These are phyloP conservation scores for Calonectria crousiana DNA, from an alignment of 2,329 filamentous ascomycete species.

Conservation along the genomic window DNA sequence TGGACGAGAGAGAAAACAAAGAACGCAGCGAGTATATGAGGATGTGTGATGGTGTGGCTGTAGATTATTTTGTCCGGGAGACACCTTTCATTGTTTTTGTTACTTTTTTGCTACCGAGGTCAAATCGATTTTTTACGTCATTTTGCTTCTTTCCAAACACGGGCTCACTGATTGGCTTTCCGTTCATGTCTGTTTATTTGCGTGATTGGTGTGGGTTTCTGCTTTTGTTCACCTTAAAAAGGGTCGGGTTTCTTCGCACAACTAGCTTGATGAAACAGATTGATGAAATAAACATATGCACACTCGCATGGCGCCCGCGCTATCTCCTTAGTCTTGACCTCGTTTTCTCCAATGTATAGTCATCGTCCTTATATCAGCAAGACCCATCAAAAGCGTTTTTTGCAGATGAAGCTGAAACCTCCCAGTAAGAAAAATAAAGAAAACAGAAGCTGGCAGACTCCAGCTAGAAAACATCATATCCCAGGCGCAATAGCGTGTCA, in stretches of 20 bases:
- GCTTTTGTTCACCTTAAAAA: neutral
- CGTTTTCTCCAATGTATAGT: neutral
- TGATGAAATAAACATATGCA: neutral
- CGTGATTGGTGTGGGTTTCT: neutral
- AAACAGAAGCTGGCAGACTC: neutral
- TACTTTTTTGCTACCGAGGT: slow-evolving; percentile 35
- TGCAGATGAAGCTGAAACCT: neutral
- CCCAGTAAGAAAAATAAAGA: neutral
- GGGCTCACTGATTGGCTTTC: neutral
- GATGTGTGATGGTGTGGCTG: slow-evolving; percentile 38
- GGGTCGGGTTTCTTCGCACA: neutral
- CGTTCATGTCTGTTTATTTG: neutral
- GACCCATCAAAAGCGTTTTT: neutral
- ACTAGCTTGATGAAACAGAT: neutral
- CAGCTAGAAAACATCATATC: neutral
- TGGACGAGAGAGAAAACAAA: neutral
- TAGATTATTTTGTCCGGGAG: slow-evolving; percentile 43
- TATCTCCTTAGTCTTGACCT: no score
- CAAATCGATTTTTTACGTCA: slow-evolving; percentile 35
- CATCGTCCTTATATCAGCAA: neutral
- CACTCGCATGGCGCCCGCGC: neutral
- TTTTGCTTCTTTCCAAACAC: slow-evolving; percentile 8
- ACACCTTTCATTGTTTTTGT: slow-evolving; percentile 38
- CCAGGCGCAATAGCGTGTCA: neutral
- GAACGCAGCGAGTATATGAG: slow-evolving; percentile 37